phyloP scores from a whole-genome alignment of 2,329 filamentous ascomycete species.

The Rugonectria rugulosa region DNA sequence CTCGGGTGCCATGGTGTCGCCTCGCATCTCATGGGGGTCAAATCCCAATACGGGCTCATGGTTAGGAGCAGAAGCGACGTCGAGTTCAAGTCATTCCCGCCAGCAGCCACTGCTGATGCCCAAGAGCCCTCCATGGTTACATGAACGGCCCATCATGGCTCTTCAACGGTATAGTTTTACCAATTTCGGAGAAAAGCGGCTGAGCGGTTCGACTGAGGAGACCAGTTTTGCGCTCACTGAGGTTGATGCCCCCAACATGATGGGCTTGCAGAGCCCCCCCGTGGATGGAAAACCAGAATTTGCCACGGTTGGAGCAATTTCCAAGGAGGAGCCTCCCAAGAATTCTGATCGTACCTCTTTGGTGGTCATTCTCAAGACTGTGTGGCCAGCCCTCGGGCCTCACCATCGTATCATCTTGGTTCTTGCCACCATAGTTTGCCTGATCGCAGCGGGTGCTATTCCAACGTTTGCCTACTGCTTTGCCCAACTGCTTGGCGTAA shows the following conservation, averaged over 20 bases:
- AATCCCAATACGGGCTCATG: conserved; percentile 29
- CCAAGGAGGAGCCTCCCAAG: not conserved
- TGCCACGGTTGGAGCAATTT: not conserved
- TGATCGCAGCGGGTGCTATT: conserved; percentile 71
- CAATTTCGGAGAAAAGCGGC: conserved; percentile 14
- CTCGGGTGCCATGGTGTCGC: conserved; percentile 20
- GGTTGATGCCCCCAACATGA: conserved; percentile 41
- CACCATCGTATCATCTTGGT: conserved; percentile 63
- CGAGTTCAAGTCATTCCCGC: conserved; percentile 23
- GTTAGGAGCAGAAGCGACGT: conserved; percentile 31
- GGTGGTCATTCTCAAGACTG: conserved; percentile 54
- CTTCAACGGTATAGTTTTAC: conserved; percentile 18
- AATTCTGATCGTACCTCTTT: conserved; percentile 28
- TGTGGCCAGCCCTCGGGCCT: conserved; percentile 71
- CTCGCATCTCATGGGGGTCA: conserved; percentile 31
- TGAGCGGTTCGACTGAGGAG: conserved; percentile 18
- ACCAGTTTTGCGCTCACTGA: conserved; percentile 32
- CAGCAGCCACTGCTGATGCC: conserved; percentile 7
- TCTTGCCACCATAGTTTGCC: conserved; percentile 66
- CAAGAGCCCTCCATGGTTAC: conserved; percentile 5
- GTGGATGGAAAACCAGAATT: not conserved
- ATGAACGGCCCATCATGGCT: conserved; percentile 25
- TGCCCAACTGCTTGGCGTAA: conserved; percentile 73
- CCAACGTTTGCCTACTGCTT: conserved; percentile 81
- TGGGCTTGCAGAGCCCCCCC: conserved; percentile 16